Evolutionary conservation across 352 stramenopile genomes (phyloP), one percentile per base, ranked within the genome.

Genomic region (Phytophthora uliginosa): DNA sequence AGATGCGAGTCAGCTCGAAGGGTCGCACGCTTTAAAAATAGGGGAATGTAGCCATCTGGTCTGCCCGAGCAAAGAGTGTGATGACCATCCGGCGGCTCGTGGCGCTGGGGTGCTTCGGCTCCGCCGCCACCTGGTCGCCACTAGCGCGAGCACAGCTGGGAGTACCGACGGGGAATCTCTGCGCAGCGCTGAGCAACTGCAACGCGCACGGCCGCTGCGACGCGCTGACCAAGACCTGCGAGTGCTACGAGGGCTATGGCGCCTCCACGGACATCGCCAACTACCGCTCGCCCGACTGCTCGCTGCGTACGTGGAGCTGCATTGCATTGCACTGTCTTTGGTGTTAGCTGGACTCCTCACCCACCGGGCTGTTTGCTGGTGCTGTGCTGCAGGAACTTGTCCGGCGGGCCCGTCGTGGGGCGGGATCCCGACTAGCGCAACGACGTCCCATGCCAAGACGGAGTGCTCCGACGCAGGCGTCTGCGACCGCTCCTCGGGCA

Each of bases 161-260:
- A 17, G 75, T 92, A 26, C 69, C 74, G 10, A 90, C 82, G 1
- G 84, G 81, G 12, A 93, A 89, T 52, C 69, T 95, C n/a, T 98
- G 92, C 74, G 74, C 85, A 9, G 75, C 82, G 48, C 74, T 97
- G 51, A 89, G 75, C 67, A 91, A 95, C 67, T 98, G 95, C 82
- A 98, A 96, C 57, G 92, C 89, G 33, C 90, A 98, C 52, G 94
- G 95, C 24, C 82, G 80, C 38, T 98, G 95, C 77, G 81, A 95
- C 66, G 86, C 90, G 22, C 69, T 79, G 55, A 95, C 78, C 64
- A 95, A 96, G 63, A 95, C 77, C 12, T 98, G 95, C 77, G 73
- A 78, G 20, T 98, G 95, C 82, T 95, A 85, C 57, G 88, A 98
- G 58, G 94, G 93, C 20, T 98, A 82, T 54, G 95, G 95, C 31